Conservation (phyloP, 2,329 filamentous ascomycete species). For the Botrytis medusae region DNA sequence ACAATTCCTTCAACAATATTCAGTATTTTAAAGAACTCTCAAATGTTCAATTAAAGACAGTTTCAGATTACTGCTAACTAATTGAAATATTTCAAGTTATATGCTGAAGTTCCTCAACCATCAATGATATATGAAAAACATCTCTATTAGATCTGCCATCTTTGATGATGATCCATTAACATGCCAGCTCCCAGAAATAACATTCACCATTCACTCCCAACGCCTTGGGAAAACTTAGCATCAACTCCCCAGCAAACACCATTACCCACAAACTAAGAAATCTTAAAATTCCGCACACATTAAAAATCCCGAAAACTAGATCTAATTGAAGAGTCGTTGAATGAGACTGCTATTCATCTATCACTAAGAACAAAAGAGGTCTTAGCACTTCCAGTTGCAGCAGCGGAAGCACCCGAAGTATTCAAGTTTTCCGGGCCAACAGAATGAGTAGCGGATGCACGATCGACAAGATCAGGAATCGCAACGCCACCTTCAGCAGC, state of each 20-base stretch:
- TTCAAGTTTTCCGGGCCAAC: not conserved
- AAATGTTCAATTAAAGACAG: not conserved
- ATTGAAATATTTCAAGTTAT: not conserved
- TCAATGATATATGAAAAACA: not conserved
- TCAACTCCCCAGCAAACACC: not conserved
- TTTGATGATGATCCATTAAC: not conserved
- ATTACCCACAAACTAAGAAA: not conserved
- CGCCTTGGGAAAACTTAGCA: not conserved
- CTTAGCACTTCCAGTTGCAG: not conserved
- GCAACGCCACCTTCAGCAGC: not conserved
- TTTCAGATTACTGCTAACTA: slow-evolving; percentile 6
- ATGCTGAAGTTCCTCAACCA: not conserved
- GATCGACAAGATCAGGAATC: not conserved
- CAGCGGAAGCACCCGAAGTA: not conserved
- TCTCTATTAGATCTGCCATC: not conserved
- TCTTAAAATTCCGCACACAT: not conserved
- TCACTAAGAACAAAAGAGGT: not conserved
- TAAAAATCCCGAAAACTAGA: not conserved
- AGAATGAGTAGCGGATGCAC: not conserved
- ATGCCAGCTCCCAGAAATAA: not conserved
- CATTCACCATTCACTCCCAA: not conserved
- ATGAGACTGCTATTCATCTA: not conserved
- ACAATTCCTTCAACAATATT: too few species aligned
- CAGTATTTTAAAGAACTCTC: not conserved
- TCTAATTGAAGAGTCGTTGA: accelerated